Evolutionary conservation across 1,284 basidiomycete species (phyloP).

Genomic region (Sanguinoderma infundibulare): DNA sequence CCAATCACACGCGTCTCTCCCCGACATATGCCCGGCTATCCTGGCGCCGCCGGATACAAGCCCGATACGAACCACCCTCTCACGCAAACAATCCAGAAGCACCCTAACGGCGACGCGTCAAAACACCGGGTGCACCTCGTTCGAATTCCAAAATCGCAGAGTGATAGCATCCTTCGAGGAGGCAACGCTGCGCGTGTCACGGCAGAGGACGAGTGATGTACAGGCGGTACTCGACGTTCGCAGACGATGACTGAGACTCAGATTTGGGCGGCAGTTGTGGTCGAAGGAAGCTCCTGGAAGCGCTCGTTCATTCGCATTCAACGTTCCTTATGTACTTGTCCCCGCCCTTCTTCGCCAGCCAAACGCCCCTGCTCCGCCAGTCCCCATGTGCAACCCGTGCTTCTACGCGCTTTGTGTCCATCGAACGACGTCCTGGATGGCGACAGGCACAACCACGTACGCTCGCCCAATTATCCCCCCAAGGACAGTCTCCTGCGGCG

Average conservation of each 20-base stretch:
- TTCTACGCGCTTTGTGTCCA: not conserved
- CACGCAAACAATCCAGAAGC: not conserved
- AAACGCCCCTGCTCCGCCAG: not conserved
- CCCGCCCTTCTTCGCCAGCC: not conserved
- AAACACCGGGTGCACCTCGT: not conserved
- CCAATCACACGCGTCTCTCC: not conserved
- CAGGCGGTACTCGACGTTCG: too few species aligned
- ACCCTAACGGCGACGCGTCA: not conserved
- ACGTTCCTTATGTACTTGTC: not conserved
- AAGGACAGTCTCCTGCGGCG: not conserved
- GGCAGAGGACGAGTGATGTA: not conserved
- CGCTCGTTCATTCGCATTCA: not conserved
- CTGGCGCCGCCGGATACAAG: not conserved
- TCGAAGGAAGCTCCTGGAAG: not conserved
- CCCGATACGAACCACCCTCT: not conserved
- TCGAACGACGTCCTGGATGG: not conserved
- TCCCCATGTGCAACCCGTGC: not conserved
- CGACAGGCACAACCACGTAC: not conserved
- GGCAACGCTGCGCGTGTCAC: too few species aligned
- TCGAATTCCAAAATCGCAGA: not conserved
- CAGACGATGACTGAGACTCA: too few species aligned
- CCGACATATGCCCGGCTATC: not conserved
- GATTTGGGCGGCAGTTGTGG: not conserved
- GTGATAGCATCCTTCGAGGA: not conserved
- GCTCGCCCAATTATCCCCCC: not conserved